phyloP scores from a whole-genome alignment of 2,329 filamentous ascomycete species.

The Nemania sp. region DNA sequence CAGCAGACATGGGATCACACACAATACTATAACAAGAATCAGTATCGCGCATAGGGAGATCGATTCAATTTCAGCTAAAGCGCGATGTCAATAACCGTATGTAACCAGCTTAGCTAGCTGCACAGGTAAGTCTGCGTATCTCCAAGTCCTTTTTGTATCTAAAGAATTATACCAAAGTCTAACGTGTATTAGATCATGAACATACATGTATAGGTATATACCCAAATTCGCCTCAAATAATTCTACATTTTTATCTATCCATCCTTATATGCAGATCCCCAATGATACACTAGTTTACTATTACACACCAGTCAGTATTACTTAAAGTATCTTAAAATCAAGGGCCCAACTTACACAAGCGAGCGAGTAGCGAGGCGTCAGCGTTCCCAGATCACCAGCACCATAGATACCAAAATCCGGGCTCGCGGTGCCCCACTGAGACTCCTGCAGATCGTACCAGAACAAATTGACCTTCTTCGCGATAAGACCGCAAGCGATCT shows the following conservation, averaged over 20 bases:
- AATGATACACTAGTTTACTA: background rate
- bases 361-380: slow-evolving; percentile 38
- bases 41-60: too few relatives aligned
- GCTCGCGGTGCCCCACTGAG: slow-evolving; percentile 39
- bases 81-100: too few relatives aligned
- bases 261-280: background rate
- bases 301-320: background rate
- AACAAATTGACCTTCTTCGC: slow-evolving; percentile 39
- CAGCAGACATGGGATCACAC: too few relatives aligned
- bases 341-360: slow-evolving; percentile 33
- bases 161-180: too few relatives aligned
- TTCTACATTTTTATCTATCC: slow-evolving; percentile 25
- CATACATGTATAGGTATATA: slow-evolving; percentile 1
- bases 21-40: too few relatives aligned
- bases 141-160: too few relatives aligned
- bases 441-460: slow-evolving; percentile 45
- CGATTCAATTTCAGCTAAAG: too few relatives aligned
- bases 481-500: slow-evolving; percentile 39
- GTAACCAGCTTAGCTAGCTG: too few relatives aligned
- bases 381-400: slow-evolving; percentile 38
- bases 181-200: slow-evolving; percentile 8
- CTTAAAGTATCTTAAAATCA: background rate
- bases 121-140: too few relatives aligned
- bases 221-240: slow-evolving; percentile 4
- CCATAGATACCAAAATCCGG: slow-evolving; percentile 44